Percentiles rank a stretch among this genome's conserved stretches.
phyloP scores from a whole-genome alignment of 371 early-diverging fungal species.

The Mucor velutinosus region DNA sequence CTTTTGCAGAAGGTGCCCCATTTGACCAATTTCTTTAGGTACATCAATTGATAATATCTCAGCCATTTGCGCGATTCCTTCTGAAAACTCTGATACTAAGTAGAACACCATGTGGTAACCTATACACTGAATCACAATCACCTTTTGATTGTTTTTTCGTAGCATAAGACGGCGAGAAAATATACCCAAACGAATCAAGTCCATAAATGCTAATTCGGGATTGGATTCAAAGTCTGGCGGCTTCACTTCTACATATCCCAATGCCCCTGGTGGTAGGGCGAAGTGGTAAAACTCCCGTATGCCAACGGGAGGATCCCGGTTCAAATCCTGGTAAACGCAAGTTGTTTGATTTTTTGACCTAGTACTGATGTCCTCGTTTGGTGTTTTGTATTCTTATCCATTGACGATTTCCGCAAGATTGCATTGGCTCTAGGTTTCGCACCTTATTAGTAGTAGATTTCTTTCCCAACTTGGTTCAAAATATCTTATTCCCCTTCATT shows the following conservation, averaged over 20 bases:
- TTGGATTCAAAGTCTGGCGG: conserved; percentile 10
- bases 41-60: conserved; percentile 14
- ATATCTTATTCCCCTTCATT: no score
- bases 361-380: no score
- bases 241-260: conserved; percentile 22
- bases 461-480: no score
- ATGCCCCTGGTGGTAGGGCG: no score
- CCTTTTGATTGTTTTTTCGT: conserved; percentile 15
- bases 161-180: conserved; percentile 21
- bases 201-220: conserved; percentile 23
- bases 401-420: no score
- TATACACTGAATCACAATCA: conserved; percentile 14
- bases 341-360: no score
- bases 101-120: conserved; percentile 16
- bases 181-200: conserved; percentile 17
- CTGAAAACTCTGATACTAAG: conserved; percentile 5
- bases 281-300: no score
- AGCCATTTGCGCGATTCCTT: conserved; percentile 7
- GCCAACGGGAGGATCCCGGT: no score
- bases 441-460: no score
- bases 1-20: conserved; percentile 10
- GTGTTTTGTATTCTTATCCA: no score
- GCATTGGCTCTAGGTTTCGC: no score
- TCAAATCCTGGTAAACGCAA: no score
- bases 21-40: conserved; percentile 5